Percentiles rank a stretch among this genome's conserved stretches.
Evolutionary conservation across 2,329 filamentous ascomycete genomes (phyloP).

Genomic region (Verticillium longisporum): DNA sequence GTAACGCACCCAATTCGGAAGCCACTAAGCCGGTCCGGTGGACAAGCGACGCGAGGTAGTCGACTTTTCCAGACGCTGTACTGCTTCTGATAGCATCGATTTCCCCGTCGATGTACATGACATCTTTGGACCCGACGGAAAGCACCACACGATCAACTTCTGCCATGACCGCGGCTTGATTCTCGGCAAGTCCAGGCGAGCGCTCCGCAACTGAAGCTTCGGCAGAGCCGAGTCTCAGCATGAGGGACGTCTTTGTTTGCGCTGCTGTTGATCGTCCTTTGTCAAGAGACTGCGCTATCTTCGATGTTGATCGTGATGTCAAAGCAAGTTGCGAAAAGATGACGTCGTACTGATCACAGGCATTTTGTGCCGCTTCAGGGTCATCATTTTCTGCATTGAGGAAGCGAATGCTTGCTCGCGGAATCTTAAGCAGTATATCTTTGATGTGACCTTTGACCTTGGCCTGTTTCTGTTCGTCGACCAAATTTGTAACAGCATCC

Average conservation of each 20-base stretch:
- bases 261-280: slow-evolving; percentile 20
- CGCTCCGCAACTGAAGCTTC: slow-evolving; percentile 65
- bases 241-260: slow-evolving; percentile 50
- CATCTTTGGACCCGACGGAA: slow-evolving; percentile 62
- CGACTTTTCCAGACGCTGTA: slow-evolving; percentile 69
- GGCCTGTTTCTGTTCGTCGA: slow-evolving; percentile 58
- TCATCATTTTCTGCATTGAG: slow-evolving; percentile 48
- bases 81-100: slow-evolving; percentile 63
- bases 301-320: slow-evolving; percentile 47
- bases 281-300: slow-evolving; percentile 29
- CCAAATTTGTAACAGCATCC: slow-evolving; percentile 64
- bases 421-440: slow-evolving; percentile 65
- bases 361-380: slow-evolving; percentile 33
- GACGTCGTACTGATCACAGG: slow-evolving; percentile 72
- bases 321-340: slow-evolving; percentile 48
- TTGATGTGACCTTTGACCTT: slow-evolving; percentile 58
- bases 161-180: slow-evolving; percentile 59
- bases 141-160: slow-evolving; percentile 62
- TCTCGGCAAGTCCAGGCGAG: slow-evolving; percentile 44
- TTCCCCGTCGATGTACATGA: slow-evolving; percentile 64
- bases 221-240: slow-evolving; percentile 58
- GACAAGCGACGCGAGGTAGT: slow-evolving; percentile 72
- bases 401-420: slow-evolving; percentile 63
- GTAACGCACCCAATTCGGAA: slow-evolving; percentile 53
- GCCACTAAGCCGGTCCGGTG: slow-evolving; percentile 65